Evolutionary conservation across 2,329 filamentous ascomycete genomes (phyloP).

Genomic region (Neofusicoccum umdonicola): DNA sequence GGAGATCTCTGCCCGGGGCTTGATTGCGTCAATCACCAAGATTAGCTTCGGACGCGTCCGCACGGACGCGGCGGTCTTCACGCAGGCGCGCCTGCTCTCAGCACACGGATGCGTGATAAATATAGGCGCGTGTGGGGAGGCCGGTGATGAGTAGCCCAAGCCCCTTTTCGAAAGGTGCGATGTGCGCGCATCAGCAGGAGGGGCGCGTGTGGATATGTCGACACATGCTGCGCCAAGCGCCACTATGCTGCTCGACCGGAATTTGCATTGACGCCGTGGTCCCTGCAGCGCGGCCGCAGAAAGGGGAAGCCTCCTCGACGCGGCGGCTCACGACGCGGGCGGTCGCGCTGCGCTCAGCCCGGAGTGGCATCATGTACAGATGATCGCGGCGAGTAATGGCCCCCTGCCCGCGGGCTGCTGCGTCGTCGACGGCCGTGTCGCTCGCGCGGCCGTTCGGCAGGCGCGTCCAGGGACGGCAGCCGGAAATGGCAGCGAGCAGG

Average conservation of each 20-base stretch:
- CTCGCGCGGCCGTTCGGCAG: not conserved
- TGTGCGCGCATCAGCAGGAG: not conserved
- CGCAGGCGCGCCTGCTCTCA: not conserved
- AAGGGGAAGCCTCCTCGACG: slow-evolving; percentile 3
- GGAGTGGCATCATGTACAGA: slow-evolving; percentile 2
- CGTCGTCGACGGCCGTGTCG: no score
- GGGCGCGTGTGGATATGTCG: not conserved
- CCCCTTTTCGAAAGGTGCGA: slow-evolving; percentile 5
- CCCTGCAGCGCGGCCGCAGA: slow-evolving; percentile 2
- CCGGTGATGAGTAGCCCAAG: not conserved
- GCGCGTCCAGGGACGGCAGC: not conserved
- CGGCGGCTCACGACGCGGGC: not conserved
- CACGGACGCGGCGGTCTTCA: slow-evolving; percentile 10
- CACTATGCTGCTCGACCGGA: not conserved
- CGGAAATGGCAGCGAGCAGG: not conserved
- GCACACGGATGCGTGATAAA: slow-evolving; percentile 8
- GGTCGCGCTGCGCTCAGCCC: not conserved
- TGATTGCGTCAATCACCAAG: slow-evolving; percentile 11
- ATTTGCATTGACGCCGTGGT: slow-evolving; percentile 4
- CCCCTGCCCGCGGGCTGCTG: not conserved
- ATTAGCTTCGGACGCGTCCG: slow-evolving; percentile 1
- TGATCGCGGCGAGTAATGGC: not conserved
- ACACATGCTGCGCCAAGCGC: slow-evolving; percentile 10
- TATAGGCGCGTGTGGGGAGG: slow-evolving; percentile 15
- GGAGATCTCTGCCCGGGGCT: slow-evolving; percentile 8